phyloP scores from a whole-genome alignment of 352 stramenopile genomes.

The Globisporangium spinosum region DNA sequence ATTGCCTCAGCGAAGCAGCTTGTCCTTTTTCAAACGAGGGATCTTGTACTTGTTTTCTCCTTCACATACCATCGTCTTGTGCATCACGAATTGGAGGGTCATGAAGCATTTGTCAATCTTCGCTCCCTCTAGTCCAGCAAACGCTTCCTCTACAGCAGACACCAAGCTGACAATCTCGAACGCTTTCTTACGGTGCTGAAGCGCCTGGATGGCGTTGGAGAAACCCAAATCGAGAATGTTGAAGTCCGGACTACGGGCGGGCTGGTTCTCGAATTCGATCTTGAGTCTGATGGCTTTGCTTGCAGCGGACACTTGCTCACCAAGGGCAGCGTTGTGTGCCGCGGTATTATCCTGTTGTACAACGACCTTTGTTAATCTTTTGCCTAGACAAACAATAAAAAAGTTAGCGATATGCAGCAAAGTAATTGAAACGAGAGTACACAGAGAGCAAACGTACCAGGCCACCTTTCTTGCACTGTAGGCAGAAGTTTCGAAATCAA shows the following conservation, averaged over 20 bases:
- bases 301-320: not conserved
- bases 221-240: conserved; percentile 25
- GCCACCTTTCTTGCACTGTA: conserved; percentile 7
- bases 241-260: conserved; percentile 20
- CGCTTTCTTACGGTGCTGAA: conserved; percentile 16
- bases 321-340: not conserved
- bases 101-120: conserved; percentile 27
- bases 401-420: not conserved
- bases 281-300: not conserved
- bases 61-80: conserved; percentile 16
- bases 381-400: too few species aligned
- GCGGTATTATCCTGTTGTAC: conserved; percentile 10
- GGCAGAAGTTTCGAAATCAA: conserved; percentile 9
- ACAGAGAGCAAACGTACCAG: not conserved
- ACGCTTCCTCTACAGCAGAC: conserved; percentile 14
- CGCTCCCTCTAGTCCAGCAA: conserved; percentile 9
- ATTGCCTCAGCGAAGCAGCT: not conserved
- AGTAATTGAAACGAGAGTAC: not conserved
- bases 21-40: conserved; percentile 13
- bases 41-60: conserved; percentile 26
- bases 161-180: conserved; percentile 6
- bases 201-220: conserved; percentile 20
- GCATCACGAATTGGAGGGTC: conserved; percentile 23
- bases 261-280: conserved; percentile 9
- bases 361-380: too few species aligned